Evolutionary conservation across 371 early-diverging fungal genomes (phyloP), one percentile per base, ranked within the genome.

Genomic region (Parasitella parasitica): DNA sequence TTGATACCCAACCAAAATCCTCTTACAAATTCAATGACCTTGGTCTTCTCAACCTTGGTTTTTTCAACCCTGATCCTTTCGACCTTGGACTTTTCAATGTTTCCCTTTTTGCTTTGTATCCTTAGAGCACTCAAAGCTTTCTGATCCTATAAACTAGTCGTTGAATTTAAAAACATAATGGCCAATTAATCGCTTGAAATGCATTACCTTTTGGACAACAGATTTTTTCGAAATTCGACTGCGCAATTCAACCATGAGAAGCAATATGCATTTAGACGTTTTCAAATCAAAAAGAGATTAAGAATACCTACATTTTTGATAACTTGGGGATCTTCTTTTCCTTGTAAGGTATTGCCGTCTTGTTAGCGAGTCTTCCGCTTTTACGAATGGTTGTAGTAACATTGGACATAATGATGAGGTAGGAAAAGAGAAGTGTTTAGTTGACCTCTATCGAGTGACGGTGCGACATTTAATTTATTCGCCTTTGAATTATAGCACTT

Each of bases 281-380:
- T n/a, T n/a, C n/a, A n/a, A n/a, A n/a, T n/a, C n/a, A n/a, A n/a
- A n/a, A n/a, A n/a, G n/a, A n/a, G n/a, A n/a, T n/a, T n/a, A n/a
- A n/a, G n/a, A n/a, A n/a, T n/a, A 28, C 13, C 28, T 49, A 49
- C 49, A 28, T 5, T 49, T 49, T 49, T 0, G 26, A 27, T 27
- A 28, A n/a, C 18, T 35, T 34, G n/a, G 53, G 53, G 1, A 53
- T 49, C n/a, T 49, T 49, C 49, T 49, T 49, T 49, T 49, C 49
- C 27, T 24, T 49, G 49, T 49, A 49, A 6, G 28, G 13, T 1
- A 49, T 27, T 11, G 49, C 28, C 1, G 49, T 49, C 28, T 49
- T 49, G 26, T 26, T 15, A 28, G 49, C 11, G 13, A 49, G 28
- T 28, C 49, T 49, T 15, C 28, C 28, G 7, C 49, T 49, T 49